phyloP scores from a whole-genome alignment of 2,329 filamentous ascomycete species.

The Rhytidhysteron rufulum region DNA sequence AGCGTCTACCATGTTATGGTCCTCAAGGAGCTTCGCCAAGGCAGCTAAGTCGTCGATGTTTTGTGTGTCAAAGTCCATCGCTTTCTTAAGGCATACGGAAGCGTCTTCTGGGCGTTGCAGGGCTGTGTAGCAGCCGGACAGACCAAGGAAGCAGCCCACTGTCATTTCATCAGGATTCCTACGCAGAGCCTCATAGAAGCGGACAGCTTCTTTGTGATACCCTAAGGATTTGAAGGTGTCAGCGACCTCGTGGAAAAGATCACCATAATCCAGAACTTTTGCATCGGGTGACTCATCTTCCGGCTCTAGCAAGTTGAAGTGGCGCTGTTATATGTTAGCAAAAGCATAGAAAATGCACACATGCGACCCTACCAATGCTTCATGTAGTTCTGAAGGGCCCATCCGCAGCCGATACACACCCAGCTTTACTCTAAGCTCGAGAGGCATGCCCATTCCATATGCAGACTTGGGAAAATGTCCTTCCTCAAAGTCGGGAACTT shows the following conservation, averaged over 20 bases:
- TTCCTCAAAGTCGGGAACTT: slow-evolving; percentile 59
- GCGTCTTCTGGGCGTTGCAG: slow-evolving; percentile 64
- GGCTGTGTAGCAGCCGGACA: slow-evolving; percentile 62
- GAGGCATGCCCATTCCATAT: slow-evolving; percentile 72
- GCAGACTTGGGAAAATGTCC: slow-evolving; percentile 50
- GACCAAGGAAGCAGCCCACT: slow-evolving; percentile 31
- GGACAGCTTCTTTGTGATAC: slow-evolving; percentile 52
- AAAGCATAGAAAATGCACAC: slow-evolving; percentile 52
- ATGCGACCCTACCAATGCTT: slow-evolving; percentile 66
- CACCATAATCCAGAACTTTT: slow-evolving; percentile 63
- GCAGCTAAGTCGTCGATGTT: slow-evolving; percentile 74
- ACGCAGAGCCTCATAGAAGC: slow-evolving; percentile 53
- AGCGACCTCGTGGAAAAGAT: slow-evolving; percentile 73
- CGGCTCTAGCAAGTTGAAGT: slow-evolving; percentile 63
- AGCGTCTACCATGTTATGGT: slow-evolving; percentile 58
- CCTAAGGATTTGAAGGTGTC: slow-evolving; percentile 53
- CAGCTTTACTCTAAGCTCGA: slow-evolving; percentile 80
- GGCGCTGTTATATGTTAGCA: slow-evolving; percentile 42
- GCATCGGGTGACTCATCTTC: slow-evolving; percentile 50
- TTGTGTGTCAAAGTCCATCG: slow-evolving; percentile 67
- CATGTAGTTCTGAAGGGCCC: slow-evolving; percentile 57
- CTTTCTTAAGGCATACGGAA: slow-evolving; percentile 70
- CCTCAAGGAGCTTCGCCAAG: slow-evolving; percentile 79
- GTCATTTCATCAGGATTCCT: slow-evolving; percentile 19
- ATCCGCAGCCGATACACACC: slow-evolving; percentile 77